These are phyloP conservation scores for Mixia osmundae DNA, from an alignment of 1,284 basidiomycete species.

Conservation along the genomic window DNA sequence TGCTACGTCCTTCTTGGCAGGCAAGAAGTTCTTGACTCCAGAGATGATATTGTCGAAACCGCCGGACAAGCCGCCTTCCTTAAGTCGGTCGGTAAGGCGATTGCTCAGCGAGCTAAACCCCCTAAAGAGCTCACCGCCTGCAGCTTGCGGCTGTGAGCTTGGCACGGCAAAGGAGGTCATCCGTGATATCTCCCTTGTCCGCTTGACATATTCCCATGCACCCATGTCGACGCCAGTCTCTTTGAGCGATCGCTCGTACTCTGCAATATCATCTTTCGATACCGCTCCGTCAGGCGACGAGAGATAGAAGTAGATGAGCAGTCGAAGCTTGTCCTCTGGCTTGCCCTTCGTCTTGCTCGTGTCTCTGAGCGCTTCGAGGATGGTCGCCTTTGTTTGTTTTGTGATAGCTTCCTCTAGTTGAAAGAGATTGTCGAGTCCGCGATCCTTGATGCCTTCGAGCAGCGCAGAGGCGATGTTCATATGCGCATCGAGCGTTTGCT, in stretches of 20 bases:
- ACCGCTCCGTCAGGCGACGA: conserved; percentile 56
- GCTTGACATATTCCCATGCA: conserved; percentile 77
- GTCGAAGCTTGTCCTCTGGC: conserved; percentile 65
- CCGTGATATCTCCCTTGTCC: conserved; percentile 63
- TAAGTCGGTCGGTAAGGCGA: conserved; percentile 72
- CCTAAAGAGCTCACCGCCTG: conserved; percentile 48
- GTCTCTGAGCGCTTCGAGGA: conserved; percentile 58
- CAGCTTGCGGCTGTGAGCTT: conserved; percentile 24
- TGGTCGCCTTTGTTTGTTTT: conserved; percentile 51
- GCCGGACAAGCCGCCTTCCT: conserved; percentile 68
- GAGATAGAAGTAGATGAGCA: conserved; percentile 83
- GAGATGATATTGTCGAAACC: conserved; percentile 78
- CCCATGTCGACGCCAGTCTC: conserved; percentile 52
- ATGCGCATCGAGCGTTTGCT: conserved; percentile 87
- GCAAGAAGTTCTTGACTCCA: conserved; percentile 94
- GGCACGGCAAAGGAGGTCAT: conserved; percentile 75
- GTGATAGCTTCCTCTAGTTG: conserved; percentile 78
- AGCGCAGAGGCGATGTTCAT: conserved; percentile 98
- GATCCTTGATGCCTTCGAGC: conserved; percentile 82
- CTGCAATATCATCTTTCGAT: conserved; percentile 60
- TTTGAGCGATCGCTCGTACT: conserved; percentile 67
- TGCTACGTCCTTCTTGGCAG: conserved; percentile 77
- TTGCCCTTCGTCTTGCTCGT: conserved; percentile 37
- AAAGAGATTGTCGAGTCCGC: conserved; percentile 87
- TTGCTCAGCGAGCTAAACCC: conserved; percentile 84